Conservation (phyloP, 2,329 filamentous ascomycete species). For the Metarhizium robertsii region DNA sequence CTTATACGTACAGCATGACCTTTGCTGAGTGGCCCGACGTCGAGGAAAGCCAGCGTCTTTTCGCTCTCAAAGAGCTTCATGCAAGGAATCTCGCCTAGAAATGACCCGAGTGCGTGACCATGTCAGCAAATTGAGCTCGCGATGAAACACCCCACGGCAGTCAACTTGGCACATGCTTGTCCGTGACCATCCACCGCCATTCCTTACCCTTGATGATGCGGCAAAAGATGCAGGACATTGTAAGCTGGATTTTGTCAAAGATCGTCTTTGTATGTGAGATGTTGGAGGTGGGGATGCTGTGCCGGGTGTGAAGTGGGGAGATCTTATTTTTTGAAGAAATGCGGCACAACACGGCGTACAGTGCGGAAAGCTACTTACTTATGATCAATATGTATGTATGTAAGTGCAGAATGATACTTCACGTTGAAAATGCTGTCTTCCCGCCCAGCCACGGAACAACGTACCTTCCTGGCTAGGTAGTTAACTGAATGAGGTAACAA, state of each 20-base stretch:
- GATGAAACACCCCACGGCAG: background rate
- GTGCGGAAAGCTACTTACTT: no score
- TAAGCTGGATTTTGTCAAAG: background rate
- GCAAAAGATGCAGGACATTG: constrained; percentile 77
- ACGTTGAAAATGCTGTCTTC: no score
- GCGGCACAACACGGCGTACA: no score
- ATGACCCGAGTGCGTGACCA: background rate
- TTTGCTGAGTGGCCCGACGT: constrained; percentile 81
- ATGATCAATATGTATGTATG: no score
- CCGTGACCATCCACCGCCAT: background rate
- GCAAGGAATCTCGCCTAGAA: constrained; percentile 80
- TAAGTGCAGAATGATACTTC: no score
- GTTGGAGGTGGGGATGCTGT: background rate
- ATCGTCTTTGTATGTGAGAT: background rate
- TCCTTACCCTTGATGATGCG: constrained; percentile 83
- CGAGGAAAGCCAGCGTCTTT: constrained; percentile 89
- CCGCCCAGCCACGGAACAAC: no score
- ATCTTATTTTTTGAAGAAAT: background rate
- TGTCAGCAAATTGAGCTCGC: background rate
- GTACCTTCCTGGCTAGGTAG: no score
- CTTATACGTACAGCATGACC: constrained; percentile 71
- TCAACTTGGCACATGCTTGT: background rate
- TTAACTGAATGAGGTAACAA: no score
- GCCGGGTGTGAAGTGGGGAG: background rate
- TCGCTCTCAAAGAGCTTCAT: constrained; percentile 95